phyloP scores from a whole-genome alignment of 2,329 filamentous ascomycete species.

The Colletotrichum truncatum region DNA sequence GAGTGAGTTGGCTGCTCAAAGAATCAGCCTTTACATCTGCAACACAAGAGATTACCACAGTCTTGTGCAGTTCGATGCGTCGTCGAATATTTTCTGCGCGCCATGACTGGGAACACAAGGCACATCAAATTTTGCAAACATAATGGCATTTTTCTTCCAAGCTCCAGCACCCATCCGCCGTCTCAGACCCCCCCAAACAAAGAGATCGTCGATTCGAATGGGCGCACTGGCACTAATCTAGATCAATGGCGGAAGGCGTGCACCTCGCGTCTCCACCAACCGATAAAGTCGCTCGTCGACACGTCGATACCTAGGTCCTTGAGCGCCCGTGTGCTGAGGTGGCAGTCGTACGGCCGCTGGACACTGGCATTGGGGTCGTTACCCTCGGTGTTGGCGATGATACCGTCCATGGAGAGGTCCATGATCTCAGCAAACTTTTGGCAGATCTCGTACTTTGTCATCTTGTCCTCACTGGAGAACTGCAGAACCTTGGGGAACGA shows the following conservation, averaged over 20 bases:
- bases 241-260: conserved; percentile 65
- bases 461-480: conserved; percentile 85
- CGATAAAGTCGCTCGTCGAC: conserved; percentile 76
- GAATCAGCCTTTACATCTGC: too few species aligned
- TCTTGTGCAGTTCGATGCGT: neutral
- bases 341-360: conserved; percentile 86
- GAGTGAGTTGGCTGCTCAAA: too few species aligned
- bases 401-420: conserved; percentile 73
- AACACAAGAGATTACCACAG: neutral
- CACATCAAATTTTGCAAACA: neutral
- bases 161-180: too few species aligned
- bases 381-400: conserved; percentile 75
- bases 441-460: conserved; percentile 92
- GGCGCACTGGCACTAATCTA: neutral
- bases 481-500: conserved; percentile 78
- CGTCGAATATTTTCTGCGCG: neutral
- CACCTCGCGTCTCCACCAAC: conserved; percentile 80
- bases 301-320: conserved; percentile 80
- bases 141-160: neutral
- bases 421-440: conserved; percentile 81
- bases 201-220: neutral
- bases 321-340: conserved; percentile 80
- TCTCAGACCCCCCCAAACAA: neutral
- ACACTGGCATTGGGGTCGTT: conserved; percentile 77
- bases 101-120: neutral